These are phyloP conservation scores for Kokia cookei DNA, from an alignment of 441 rosid genomes.

Conservation along the genomic window DNA sequence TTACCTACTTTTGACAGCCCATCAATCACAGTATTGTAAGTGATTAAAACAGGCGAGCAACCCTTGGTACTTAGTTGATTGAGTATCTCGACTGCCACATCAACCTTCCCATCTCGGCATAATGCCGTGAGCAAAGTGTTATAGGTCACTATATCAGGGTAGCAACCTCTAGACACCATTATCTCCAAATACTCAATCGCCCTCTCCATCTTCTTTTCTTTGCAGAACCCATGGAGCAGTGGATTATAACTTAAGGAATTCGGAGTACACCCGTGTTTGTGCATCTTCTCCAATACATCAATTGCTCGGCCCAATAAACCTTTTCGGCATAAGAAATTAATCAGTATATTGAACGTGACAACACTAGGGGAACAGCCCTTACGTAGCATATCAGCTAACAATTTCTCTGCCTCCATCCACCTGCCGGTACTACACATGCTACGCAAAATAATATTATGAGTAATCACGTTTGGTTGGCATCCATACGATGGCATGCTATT, in stretches of 20 bases:
- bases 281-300: constrained; percentile 80
- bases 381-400: constrained; percentile 60
- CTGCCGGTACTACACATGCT: constrained; percentile 84
- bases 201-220: constrained; percentile 82
- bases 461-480: constrained; percentile 75
- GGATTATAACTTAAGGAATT: constrained; percentile 80
- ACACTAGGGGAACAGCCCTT: constrained; percentile 81
- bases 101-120: constrained; percentile 84
- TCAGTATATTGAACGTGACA: constrained; percentile 82
- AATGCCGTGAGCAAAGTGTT: constrained; percentile 84
- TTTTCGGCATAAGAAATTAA: constrained; percentile 76
- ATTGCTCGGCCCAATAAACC: constrained; percentile 80
- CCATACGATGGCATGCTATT: constrained; percentile 58
- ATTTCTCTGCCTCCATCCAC: constrained; percentile 86
- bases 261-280: constrained; percentile 68
- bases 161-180: constrained; percentile 83
- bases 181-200: constrained; percentile 75
- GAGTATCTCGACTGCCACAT: constrained; percentile 77
- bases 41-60: constrained; percentile 71
- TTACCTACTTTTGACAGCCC: constrained; percentile 81
- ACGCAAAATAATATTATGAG: constrained; percentile 73
- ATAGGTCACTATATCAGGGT: constrained; percentile 91
- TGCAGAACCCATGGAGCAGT: constrained; percentile 77
- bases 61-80: constrained; percentile 65
- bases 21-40: constrained; percentile 79